phyloP scores from a whole-genome alignment of 2,329 filamentous ascomycete genomes.

The Graphium sp. region DNA sequence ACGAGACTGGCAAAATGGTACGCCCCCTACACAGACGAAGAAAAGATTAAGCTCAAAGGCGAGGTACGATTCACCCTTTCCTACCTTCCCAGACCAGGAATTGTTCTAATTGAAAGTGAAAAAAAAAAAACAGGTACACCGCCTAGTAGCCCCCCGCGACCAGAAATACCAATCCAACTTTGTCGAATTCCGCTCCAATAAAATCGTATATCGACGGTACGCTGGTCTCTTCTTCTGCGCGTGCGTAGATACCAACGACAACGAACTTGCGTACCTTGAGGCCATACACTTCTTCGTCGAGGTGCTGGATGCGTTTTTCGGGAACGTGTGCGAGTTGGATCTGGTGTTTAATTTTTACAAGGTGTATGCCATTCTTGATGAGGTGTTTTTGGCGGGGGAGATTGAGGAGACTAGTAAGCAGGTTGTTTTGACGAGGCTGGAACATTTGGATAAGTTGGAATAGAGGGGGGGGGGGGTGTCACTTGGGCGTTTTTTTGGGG shows the following conservation, averaged over 20 bases:
- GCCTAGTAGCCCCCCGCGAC: slow-evolving; percentile 90
- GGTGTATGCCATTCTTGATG: slow-evolving; percentile 95
- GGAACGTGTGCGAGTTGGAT: slow-evolving; percentile 96
- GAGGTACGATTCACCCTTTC: slow-evolving; percentile 41
- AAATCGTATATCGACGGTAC: slow-evolving; percentile 94
- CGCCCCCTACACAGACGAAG: slow-evolving; percentile 92
- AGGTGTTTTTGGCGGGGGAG: slow-evolving; percentile 94
- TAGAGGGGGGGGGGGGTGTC: slow-evolving; percentile 22
- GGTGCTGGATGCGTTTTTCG: slow-evolving; percentile 95
- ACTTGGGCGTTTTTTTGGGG: too few species aligned
- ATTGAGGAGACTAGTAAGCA: slow-evolving; percentile 99
- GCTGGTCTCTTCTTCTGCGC: slow-evolving; percentile 98
- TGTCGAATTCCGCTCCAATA: slow-evolving; percentile 88
- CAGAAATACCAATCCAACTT: slow-evolving; percentile 99
- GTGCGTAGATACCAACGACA: slow-evolving; percentile 97
- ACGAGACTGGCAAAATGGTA: slow-evolving; percentile 99
- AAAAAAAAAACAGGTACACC: slow-evolving; percentile 86
- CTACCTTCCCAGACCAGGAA: too few species aligned
- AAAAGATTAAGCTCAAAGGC: slow-evolving; percentile 98
- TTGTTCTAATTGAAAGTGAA: too few species aligned
- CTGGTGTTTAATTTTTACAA: slow-evolving; percentile 70
- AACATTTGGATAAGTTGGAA: slow-evolving; percentile 93
- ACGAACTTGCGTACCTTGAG: slow-evolving; percentile 91
- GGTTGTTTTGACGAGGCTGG: slow-evolving; percentile 82
- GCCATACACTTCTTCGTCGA: slow-evolving; percentile 99